These are phyloP conservation scores for Fusarium piperis DNA, from an alignment of 2,329 filamentous ascomycete species.

Conservation along the genomic window DNA sequence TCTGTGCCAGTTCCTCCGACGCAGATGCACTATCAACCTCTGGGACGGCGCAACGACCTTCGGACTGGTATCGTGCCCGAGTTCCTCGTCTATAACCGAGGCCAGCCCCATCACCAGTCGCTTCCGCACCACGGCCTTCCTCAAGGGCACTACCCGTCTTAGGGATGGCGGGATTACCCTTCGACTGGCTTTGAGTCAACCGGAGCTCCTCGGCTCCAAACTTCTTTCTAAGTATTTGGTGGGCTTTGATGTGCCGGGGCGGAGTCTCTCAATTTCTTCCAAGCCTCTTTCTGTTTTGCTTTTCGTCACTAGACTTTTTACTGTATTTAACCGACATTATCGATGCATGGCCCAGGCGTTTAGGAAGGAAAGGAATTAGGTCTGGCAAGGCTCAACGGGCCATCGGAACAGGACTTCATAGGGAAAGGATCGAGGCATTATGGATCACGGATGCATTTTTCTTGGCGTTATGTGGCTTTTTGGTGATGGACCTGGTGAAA, in stretches of 20 bases:
- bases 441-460: conserved; percentile 29
- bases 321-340: conserved; percentile 40
- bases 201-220: background rate
- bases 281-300: conserved; percentile 25
- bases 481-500: conserved; percentile 6
- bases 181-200: background rate
- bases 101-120: conserved; percentile 44
- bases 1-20: conserved; percentile 66
- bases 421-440: conserved; percentile 17
- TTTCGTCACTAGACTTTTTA: conserved; percentile 28
- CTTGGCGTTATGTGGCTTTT: conserved; percentile 28
- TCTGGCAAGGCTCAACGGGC: conserved; percentile 16
- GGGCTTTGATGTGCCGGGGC: background rate
- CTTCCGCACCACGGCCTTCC: conserved; percentile 38
- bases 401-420: conserved; percentile 16
- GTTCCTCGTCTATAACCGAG: conserved; percentile 54
- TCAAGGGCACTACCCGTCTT: conserved; percentile 50
- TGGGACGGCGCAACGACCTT: conserved; percentile 75
- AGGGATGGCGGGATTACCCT: conserved; percentile 42
- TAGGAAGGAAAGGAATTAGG: conserved; percentile 33
- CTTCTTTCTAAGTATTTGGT: conserved; percentile 10
- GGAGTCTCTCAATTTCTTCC: conserved; percentile 22
- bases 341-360: conserved; percentile 45
- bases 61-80: conserved; percentile 78
- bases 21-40: conserved; percentile 85